Percentiles rank a stretch among this genome's conserved stretches.
Evolutionary conservation across 2,329 filamentous ascomycete genomes (phyloP).

Genomic region (Diaporthe longicolla): DNA sequence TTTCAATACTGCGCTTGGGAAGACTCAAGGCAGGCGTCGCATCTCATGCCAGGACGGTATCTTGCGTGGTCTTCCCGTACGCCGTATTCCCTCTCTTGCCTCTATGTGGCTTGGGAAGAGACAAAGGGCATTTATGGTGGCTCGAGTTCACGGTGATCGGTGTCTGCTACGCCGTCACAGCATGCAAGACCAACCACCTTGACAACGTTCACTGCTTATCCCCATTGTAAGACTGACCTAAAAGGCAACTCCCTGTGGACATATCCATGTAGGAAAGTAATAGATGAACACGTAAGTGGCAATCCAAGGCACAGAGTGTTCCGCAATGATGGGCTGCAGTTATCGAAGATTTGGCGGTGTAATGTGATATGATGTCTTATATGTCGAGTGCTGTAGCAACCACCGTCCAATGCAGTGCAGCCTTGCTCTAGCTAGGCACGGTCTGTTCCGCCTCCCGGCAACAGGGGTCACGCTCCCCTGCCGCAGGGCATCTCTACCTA

Average conservation of each 20-base stretch:
- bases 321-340: too few relatives aligned
- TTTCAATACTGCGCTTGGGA: too few relatives aligned
- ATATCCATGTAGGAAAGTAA: too few relatives aligned
- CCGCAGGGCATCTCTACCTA: background rate
- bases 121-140: background rate
- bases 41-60: background rate
- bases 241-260: too few relatives aligned
- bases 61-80: background rate
- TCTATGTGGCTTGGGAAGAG: background rate
- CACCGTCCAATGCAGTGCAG: background rate
- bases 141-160: background rate
- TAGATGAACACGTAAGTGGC: too few relatives aligned
- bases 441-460: background rate
- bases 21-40: too few relatives aligned
- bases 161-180: too few relatives aligned
- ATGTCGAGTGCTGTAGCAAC: background rate
- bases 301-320: too few relatives aligned
- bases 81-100: background rate
- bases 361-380: background rate
- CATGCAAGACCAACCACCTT: too few relatives aligned
- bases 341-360: too few relatives aligned
- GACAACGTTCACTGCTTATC: too few relatives aligned
- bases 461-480: conserved; percentile 13
- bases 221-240: too few relatives aligned
- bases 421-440: background rate